phyloP scores from a whole-genome alignment of 768 basidiomycete species.

The Rhizopogon sp. region DNA sequence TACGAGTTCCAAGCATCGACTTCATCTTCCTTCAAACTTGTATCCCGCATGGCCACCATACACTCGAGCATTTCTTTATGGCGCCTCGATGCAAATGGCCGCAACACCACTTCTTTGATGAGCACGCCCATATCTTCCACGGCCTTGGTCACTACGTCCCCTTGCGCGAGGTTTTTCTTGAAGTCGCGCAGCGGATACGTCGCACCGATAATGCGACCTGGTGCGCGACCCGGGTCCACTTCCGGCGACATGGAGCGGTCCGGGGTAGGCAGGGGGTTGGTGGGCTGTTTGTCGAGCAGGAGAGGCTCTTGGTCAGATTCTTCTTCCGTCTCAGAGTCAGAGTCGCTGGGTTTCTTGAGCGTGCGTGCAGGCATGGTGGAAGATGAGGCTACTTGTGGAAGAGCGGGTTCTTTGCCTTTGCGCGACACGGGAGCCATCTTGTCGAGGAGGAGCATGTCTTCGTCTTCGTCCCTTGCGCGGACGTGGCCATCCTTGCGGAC shows the following conservation, averaged over 20 bases:
- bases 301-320: constrained; percentile 30
- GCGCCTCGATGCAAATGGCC: constrained; percentile 68
- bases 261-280: constrained; percentile 43
- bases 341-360: constrained; percentile 29
- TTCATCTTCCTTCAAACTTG: constrained; percentile 74
- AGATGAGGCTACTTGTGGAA: constrained; percentile 5
- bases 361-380: neutral
- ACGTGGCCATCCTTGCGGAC: constrained; percentile 59
- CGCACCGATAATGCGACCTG: constrained; percentile 72
- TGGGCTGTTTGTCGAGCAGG: constrained; percentile 11
- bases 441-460: constrained; percentile 56
- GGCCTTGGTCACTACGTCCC: constrained; percentile 81
- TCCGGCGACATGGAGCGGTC: constrained; percentile 42
- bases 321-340: constrained; percentile 52
- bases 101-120: constrained; percentile 61
- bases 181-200: constrained; percentile 78
- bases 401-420: neutral
- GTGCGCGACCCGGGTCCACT: constrained; percentile 49
- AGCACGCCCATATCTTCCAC: constrained; percentile 74
- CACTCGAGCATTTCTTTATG: constrained; percentile 70
- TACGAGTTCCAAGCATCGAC: constrained; percentile 79
- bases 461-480: constrained; percentile 55
- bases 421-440: constrained; percentile 11
- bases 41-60: constrained; percentile 60
- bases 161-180: constrained; percentile 57